Evolutionary conservation across 495 filamentous ascomycete genomes (phyloP).

Genomic region (Aspergillus carlsbadensis): DNA sequence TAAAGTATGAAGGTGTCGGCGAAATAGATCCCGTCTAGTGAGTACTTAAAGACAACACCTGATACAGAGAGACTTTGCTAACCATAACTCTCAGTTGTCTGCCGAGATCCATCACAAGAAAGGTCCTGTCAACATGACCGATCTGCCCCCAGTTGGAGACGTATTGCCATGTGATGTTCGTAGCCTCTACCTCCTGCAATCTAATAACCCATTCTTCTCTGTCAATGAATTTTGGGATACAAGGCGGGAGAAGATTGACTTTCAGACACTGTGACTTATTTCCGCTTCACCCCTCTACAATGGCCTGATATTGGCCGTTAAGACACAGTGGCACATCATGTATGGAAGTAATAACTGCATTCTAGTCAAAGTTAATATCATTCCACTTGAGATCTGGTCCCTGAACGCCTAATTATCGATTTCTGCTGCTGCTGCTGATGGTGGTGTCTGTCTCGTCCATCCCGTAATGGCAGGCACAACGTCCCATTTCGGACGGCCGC

Average conservation of each 20-base stretch:
- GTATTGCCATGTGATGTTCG: neutral
- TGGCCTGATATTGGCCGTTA: conserved; percentile 38
- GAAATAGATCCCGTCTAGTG: conserved; percentile 88
- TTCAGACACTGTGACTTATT: conserved; percentile 43
- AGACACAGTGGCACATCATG: conserved; percentile 42
- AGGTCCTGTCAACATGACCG: conserved; percentile 44
- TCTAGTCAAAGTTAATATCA: too few species aligned
- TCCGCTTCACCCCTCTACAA: conserved; percentile 48
- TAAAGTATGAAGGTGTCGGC: conserved; percentile 70
- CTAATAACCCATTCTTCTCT: conserved; percentile 64
- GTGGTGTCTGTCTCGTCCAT: too few species aligned
- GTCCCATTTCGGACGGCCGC: conserved; percentile 3
- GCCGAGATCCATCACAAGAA: conserved; percentile 64
- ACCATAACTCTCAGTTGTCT: conserved; percentile 56
- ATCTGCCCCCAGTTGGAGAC: neutral
- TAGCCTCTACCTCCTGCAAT: conserved; percentile 60
- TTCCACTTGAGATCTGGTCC: too few species aligned
- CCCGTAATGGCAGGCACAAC: too few species aligned
- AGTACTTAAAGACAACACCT: conserved; percentile 29
- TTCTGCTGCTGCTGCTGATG: too few species aligned
- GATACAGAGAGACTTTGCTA: neutral
- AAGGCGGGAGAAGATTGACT: conserved; percentile 67
- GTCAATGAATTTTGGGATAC: conserved; percentile 63
- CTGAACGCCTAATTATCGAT: too few species aligned
- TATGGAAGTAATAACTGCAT: neutral